Evolutionary conservation across 1,284 basidiomycete genomes (phyloP).

Genomic region (Cryptococcus sp.): DNA sequence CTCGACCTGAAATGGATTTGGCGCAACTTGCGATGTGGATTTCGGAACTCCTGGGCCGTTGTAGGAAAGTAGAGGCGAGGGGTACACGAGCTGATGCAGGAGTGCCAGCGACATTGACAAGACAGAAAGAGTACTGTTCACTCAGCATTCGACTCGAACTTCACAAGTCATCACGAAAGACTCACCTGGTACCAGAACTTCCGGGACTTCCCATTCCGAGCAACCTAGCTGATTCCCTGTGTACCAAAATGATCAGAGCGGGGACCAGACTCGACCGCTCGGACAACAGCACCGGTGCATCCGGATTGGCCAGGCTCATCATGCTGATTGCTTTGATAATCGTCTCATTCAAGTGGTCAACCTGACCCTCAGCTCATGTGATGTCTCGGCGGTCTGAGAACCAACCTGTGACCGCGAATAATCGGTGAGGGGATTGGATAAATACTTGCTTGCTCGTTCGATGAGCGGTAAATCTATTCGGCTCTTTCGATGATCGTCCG

Average conservation of each 20-base stretch:
- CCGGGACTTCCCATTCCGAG: conserved; percentile 30
- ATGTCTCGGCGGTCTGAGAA: too few species aligned
- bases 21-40: neutral
- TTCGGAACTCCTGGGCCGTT: neutral
- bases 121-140: conserved; percentile 28
- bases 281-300: conserved; percentile 34
- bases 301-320: conserved; percentile 26
- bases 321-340: conserved; percentile 24
- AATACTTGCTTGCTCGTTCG: too few species aligned
- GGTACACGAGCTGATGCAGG: neutral
- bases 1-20: conserved; percentile 1
- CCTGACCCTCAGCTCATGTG: too few species aligned
- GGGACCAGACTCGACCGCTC: conserved; percentile 29
- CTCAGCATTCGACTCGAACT: too few species aligned
- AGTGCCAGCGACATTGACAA: conserved; percentile 14
- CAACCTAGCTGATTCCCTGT: conserved; percentile 24
- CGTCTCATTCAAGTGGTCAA: neutral
- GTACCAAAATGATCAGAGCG: conserved; percentile 27
- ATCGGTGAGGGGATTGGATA: too few species aligned
- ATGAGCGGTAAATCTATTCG: too few species aligned
- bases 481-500: too few species aligned
- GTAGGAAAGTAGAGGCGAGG: neutral
- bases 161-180: neutral
- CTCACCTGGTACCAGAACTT: neutral
- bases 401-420: neutral